Evolutionary conservation across 768 basidiomycete species (phyloP), one percentile per base, ranked within the genome.

Genomic region (Pisolithus tinctorius): DNA sequence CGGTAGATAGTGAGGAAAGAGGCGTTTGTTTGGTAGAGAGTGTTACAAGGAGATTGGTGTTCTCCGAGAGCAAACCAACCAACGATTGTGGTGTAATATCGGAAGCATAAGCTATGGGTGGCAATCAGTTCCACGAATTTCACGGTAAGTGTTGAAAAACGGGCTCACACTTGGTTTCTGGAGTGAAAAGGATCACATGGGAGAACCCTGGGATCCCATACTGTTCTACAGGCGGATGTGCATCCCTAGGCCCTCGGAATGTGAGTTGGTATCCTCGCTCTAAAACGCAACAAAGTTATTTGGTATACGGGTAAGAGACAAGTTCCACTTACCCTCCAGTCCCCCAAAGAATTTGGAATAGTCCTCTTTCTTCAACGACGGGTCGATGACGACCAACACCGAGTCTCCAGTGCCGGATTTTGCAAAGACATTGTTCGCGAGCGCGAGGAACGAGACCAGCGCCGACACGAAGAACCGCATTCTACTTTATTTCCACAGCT

Each of bases 161-260:
- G 44, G 44, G 30, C 62, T 63, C 62, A 95, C 95, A 74, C 75
- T 96, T 96, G 41, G 86, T 77, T 53, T 88, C 82, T 10, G 93
- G 86, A 1, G 93, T 80, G 54, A 96, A 85, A 56, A 97, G 66
- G 56, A 97, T 80, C 68, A 96, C 80, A 64, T 97, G 93, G 44
- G 84, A 79, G 69, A 91, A 96, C 44, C 78, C 73, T 37, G 86
- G 80, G 20, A 85, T 77, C 58, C 82, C 89, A 64, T 85, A 82
- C 60, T 84, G 74, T 23, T 85, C 71, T 38, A 93, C 68, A 23
- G 76, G 67, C 9, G 90, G 87, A 44, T 69, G 70, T 42, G 80
- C 78, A 47, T 86, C 88, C 67, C 84, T 90, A 14, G 93, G 89
- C 20, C 78, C 74, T 48, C 93, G 85, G 75, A 94, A 93, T 0